Evolutionary conservation across 805 yeast species (phyloP).

Genomic region (Saccharomycopsis fibuligera): DNA sequence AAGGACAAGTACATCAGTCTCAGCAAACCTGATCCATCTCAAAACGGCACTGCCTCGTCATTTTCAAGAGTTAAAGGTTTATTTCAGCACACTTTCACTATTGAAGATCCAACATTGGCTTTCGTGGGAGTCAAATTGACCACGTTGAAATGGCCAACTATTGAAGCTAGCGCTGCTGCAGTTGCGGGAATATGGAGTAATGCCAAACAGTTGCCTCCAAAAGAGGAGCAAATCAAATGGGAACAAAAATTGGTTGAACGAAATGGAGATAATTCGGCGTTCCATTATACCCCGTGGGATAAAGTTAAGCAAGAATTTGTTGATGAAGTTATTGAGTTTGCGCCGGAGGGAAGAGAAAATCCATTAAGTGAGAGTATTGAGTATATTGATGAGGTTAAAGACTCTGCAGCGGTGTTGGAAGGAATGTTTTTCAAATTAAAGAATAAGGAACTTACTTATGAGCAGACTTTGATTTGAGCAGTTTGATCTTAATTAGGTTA

Average conservation of each 20-base stretch:
- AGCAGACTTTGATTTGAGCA: constrained; percentile 4
- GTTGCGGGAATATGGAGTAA: constrained; percentile 53
- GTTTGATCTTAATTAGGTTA: too few species aligned
- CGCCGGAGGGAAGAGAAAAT: constrained; percentile 29
- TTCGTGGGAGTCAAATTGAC: constrained; percentile 38
- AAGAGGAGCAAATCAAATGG: constrained; percentile 35
- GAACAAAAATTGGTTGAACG: constrained; percentile 22
- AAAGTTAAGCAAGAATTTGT: constrained; percentile 27
- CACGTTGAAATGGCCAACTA: constrained; percentile 41
- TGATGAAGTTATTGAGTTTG: constrained; percentile 26
- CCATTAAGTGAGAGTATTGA: constrained; percentile 25
- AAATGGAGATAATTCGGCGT: constrained; percentile 14
- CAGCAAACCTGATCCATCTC: constrained; percentile 23
- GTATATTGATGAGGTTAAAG: constrained; percentile 6
- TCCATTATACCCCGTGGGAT: constrained; percentile 17
- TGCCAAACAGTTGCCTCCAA: constrained; percentile 33
- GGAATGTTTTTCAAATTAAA: constrained; percentile 11
- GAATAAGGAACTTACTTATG: constrained; percentile 14
- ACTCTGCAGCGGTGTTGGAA: constrained; percentile 7
- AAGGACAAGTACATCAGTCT: constrained; percentile 23
- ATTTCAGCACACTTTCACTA: constrained; percentile 41
- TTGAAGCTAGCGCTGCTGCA: constrained; percentile 49
- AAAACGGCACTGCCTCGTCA: constrained; percentile 8
- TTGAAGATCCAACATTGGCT: constrained; percentile 40
- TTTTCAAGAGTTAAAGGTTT: constrained; percentile 32